Evolutionary conservation across 352 stramenopile species (phyloP).

Genomic region (Globisporangium uncinulatum): DNA sequence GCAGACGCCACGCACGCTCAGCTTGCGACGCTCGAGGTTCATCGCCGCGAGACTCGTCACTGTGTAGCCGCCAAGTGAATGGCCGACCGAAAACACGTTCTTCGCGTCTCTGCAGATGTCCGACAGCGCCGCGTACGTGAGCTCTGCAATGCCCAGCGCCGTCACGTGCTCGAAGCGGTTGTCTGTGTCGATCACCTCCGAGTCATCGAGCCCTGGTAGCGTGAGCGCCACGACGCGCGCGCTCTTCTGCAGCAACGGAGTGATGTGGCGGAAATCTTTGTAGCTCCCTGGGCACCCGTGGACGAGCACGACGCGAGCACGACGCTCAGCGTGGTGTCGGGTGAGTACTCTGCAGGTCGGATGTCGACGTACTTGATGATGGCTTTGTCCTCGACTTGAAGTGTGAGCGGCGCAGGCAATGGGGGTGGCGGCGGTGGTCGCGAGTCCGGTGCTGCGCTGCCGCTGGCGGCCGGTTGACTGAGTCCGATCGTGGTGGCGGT

Average conservation of each 20-base stretch:
- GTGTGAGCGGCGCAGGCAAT: conserved; percentile 19
- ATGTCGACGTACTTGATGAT: conserved; percentile 38
- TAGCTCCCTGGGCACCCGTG: conserved; percentile 63
- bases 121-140: conserved; percentile 19
- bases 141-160: conserved; percentile 11
- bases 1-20: conserved; percentile 22
- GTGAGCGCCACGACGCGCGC: conserved; percentile 53
- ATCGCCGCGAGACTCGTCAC: conserved; percentile 35
- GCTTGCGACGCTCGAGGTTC: conserved; percentile 11
- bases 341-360: conserved; percentile 1
- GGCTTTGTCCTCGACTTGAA: conserved; percentile 31
- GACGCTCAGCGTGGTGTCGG: conserved; percentile 1
- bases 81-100: conserved; percentile 50
- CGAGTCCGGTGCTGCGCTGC: no score
- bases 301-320: conserved; percentile 44
- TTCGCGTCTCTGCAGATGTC: conserved; percentile 14
- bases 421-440: not conserved
- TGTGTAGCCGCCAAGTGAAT: conserved; percentile 59
- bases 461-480: no score
- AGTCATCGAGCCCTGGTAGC: conserved; percentile 49
- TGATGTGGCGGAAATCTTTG: conserved; percentile 55
- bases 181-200: conserved; percentile 12
- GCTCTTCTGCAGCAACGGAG: conserved; percentile 33
- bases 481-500: no score
- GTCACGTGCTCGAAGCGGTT: conserved; percentile 20